phyloP scores from a whole-genome alignment of 2,329 filamentous ascomycete species.

The Ascochyta lentis region DNA sequence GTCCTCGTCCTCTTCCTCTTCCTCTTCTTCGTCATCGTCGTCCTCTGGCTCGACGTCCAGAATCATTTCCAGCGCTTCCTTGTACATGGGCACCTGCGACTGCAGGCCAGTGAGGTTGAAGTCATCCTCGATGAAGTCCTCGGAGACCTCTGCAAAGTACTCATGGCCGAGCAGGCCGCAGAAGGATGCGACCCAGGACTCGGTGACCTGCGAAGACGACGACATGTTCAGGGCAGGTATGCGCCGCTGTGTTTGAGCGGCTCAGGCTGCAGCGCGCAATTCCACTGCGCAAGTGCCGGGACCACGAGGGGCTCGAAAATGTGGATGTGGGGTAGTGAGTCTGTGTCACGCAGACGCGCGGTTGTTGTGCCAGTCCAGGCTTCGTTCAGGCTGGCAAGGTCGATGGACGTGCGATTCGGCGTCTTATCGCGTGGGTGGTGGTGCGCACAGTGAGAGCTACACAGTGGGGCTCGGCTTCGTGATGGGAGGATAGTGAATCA shows the following conservation, averaged over 20 bases:
- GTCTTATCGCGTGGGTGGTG: conserved; percentile 14
- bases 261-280: conserved; percentile 29
- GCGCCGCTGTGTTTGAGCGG: conserved; percentile 25
- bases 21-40: conserved; percentile 83
- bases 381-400: not conserved
- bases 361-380: not conserved
- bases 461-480: conserved; percentile 18
- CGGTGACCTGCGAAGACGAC: conserved; percentile 65
- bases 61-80: conserved; percentile 99
- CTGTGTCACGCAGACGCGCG: conserved; percentile 10
- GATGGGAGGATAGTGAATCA: conserved; percentile 9
- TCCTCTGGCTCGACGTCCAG: conserved; percentile 97
- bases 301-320: conserved; percentile 39
- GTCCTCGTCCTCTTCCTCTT: conserved; percentile 70
- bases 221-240: conserved; percentile 53
- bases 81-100: conserved; percentile 97
- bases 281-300: conserved; percentile 24
- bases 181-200: conserved; percentile 98
- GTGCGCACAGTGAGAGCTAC: conserved; percentile 11
- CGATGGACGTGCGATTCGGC: not conserved
- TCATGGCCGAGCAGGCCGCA: conserved; percentile 95
- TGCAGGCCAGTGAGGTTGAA: conserved; percentile 98
- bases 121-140: conserved; percentile 99
- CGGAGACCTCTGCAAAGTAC: conserved; percentile 98
- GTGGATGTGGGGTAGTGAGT: conserved; percentile 33